phyloP scores from a whole-genome alignment of 352 stramenopile genomes.

The Phytophthora colocasiae region DNA sequence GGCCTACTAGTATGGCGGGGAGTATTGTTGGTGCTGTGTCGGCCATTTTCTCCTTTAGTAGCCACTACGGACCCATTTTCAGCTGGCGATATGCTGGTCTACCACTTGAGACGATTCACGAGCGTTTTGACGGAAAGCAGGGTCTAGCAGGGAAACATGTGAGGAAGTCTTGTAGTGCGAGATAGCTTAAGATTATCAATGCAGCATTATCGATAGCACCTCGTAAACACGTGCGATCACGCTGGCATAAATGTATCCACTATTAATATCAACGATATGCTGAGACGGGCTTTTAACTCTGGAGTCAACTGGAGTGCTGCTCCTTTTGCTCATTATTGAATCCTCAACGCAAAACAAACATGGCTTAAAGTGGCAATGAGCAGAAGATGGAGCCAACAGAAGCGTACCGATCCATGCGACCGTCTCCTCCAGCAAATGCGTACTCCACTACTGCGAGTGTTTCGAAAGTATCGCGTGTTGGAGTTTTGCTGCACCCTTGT shows the following conservation, averaged over 20 bases:
- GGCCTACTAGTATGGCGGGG: conserved; percentile 42
- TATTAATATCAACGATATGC: background rate
- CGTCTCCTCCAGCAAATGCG: background rate
- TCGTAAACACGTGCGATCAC: no score
- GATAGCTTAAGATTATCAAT: no score
- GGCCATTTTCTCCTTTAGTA: conserved; percentile 45
- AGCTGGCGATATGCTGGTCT: conserved; percentile 53
- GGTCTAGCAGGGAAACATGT: background rate
- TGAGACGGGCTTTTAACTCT: background rate
- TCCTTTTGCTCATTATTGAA: background rate
- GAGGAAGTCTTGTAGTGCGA: no score
- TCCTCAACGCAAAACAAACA: background rate
- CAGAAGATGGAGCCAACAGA: background rate
- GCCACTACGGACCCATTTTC: conserved; percentile 66
- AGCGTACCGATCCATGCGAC: background rate
- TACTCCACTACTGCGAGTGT: background rate
- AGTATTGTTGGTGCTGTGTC: conserved; percentile 51
- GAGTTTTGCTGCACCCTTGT: conserved; percentile 61
- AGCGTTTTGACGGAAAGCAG: conserved; percentile 21
- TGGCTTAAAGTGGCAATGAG: background rate
- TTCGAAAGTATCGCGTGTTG: conserved; percentile 45
- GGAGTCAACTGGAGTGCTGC: background rate
- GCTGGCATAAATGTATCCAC: no score
- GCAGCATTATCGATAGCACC: no score
- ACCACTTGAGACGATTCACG: conserved; percentile 45